Percentiles rank a stretch among this genome's conserved stretches.
Evolutionary conservation across 1,284 basidiomycete species (phyloP).

Genomic region (Ceratobasidium sp.): DNA sequence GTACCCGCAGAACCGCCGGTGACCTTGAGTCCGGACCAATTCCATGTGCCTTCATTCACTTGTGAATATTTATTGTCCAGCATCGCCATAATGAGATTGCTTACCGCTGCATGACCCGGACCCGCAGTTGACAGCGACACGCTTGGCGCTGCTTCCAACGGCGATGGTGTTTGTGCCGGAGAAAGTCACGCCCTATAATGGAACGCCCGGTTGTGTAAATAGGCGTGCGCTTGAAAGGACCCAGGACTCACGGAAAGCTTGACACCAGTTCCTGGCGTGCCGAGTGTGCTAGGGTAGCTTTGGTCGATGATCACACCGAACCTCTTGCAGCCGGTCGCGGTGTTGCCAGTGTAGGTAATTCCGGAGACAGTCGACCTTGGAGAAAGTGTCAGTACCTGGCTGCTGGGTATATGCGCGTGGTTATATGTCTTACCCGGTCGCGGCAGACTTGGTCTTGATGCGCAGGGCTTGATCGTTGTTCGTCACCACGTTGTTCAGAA

Average conservation of each 20-base stretch:
- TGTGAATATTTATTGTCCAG: background rate
- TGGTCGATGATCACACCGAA: constrained; percentile 39
- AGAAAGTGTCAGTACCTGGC: background rate
- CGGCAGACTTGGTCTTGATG: constrained; percentile 42
- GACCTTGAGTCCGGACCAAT: constrained; percentile 45
- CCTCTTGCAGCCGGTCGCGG: constrained; percentile 36
- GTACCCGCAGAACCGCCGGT: constrained; percentile 42
- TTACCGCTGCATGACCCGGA: constrained; percentile 34
- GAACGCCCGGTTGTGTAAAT: background rate
- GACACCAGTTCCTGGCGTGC: constrained; percentile 41
- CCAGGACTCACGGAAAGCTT: constrained; percentile 20
- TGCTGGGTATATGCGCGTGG: background rate
- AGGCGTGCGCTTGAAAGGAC: background rate
- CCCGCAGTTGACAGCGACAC: constrained; percentile 44
- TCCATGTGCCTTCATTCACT: constrained; percentile 43
- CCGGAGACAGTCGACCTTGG: constrained; percentile 38
- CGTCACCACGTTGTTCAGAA: constrained; percentile 41
- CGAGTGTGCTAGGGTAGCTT: constrained; percentile 38
- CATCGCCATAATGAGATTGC: background rate
- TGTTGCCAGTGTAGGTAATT: constrained; percentile 36
- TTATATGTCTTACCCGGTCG: constrained; percentile 28
- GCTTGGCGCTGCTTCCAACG: constrained; percentile 38
- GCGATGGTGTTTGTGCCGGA: constrained; percentile 40
- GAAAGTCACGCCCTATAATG: constrained; percentile 31
- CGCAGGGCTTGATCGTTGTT: constrained; percentile 42